Conservation (phyloP, 305 asterid species). For the Caryopteris hybrid region DNA sequence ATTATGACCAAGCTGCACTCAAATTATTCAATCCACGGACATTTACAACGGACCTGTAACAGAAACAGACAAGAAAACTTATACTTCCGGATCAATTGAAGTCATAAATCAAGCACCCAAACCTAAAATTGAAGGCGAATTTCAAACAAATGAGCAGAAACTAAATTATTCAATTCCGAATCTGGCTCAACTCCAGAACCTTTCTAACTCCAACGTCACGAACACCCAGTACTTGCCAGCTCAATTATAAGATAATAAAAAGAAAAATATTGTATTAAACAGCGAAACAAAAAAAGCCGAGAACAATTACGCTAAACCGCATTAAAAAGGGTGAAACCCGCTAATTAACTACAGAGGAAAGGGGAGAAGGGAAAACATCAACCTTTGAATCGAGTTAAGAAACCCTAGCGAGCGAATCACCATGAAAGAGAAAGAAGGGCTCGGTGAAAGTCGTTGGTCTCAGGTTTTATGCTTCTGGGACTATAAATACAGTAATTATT, state of each 20-base stretch:
- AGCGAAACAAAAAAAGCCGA: neutral
- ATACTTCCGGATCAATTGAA: neutral
- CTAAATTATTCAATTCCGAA: neutral
- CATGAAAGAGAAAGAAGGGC: slow-evolving; percentile 11
- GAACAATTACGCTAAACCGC: slow-evolving; percentile 6
- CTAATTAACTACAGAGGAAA: neutral
- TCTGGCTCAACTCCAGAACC: slow-evolving; percentile 1
- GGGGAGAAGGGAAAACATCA: neutral
- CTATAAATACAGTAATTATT: neutral
- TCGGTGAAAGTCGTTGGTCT: slow-evolving; percentile 25
- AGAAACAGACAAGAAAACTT: neutral
- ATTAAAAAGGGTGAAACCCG: neutral
- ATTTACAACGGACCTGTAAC: neutral
- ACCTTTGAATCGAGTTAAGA: slow-evolving; percentile 17
- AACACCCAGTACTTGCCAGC: slow-evolving; percentile 12
- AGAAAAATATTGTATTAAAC: neutral
- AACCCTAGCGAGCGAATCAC: slow-evolving; percentile 11
- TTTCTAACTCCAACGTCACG: slow-evolving; percentile 6
- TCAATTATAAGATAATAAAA: neutral
- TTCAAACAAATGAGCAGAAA: neutral
- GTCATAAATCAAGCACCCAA: neutral
- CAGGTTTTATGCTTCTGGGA: neutral
- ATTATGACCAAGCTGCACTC: neutral
- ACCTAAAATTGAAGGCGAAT: neutral
- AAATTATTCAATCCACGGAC: neutral